These are phyloP conservation scores for Allomyces arbusculus DNA, from an alignment of 192 early-diverging fungal genomes.

Conservation along the genomic window DNA sequence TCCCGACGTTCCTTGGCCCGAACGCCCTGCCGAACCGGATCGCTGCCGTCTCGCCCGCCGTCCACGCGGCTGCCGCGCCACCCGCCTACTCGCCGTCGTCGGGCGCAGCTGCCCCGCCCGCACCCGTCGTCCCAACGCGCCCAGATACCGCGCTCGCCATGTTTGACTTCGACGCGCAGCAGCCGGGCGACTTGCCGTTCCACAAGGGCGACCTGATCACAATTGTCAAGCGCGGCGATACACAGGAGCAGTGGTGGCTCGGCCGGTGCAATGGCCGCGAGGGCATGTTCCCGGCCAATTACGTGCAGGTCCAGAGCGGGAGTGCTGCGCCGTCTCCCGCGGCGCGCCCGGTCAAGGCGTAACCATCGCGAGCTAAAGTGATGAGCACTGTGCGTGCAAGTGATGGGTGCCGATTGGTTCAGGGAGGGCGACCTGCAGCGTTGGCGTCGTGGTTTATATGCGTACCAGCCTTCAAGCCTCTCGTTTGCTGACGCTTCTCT, in stretches of 20 bases:
- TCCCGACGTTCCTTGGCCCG: no score
- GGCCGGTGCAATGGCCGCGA: slow-evolving; percentile 39
- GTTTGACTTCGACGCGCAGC: slow-evolving; percentile 66
- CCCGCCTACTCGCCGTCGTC: background rate
- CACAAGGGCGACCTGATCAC: slow-evolving; percentile 68
- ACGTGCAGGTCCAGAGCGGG: slow-evolving; percentile 16
- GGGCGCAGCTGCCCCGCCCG: slow-evolving; percentile 18
- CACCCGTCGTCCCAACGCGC: slow-evolving; percentile 16
- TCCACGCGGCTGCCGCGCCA: background rate
- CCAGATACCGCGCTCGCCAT: slow-evolving; percentile 41
- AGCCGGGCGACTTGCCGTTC: slow-evolving; percentile 65
- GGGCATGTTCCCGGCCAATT: slow-evolving; percentile 65
- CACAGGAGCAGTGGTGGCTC: slow-evolving; percentile 79
- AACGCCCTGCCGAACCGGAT: no score
- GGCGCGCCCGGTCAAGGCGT: no score
- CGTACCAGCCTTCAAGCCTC: no score
- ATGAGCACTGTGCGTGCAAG: no score
- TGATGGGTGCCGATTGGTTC: no score
- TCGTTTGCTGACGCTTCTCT: no score
- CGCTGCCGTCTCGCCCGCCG: slow-evolving; percentile 1
- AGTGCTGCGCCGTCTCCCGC: no score
- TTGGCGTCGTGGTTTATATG: no score
- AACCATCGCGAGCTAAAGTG: no score
- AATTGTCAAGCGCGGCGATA: slow-evolving; percentile 45
- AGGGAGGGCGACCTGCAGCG: no score